Percentiles rank a stretch among this genome's conserved stretches.
phyloP scores from a whole-genome alignment of 2,329 filamentous ascomycete species.

The Ascomycota sp. region DNA sequence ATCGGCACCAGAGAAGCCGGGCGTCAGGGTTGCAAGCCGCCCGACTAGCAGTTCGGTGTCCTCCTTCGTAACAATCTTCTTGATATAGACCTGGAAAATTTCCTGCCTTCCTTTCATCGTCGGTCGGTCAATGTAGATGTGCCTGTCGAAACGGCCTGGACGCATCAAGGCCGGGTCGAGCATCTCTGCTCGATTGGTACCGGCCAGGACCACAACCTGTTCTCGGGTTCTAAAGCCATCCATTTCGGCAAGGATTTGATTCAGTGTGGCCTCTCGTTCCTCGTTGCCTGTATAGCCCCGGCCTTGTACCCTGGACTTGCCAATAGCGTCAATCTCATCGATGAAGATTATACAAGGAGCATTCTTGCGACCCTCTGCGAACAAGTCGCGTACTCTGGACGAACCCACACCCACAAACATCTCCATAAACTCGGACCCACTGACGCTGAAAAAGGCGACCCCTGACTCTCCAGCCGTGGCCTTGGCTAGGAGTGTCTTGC shows the following conservation, averaged over 20 bases:
- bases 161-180: constrained; percentile 91
- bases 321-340: constrained; percentile 96
- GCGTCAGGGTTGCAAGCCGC: constrained; percentile 73
- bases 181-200: constrained; percentile 86
- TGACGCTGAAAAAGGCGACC: constrained; percentile 95
- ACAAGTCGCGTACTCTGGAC: constrained; percentile 82
- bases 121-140: constrained; percentile 82
- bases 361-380: constrained; percentile 83
- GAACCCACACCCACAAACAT: constrained; percentile 99
- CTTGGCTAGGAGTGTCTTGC: constrained; percentile 93
- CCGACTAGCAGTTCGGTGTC: constrained; percentile 74
- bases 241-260: constrained; percentile 98
- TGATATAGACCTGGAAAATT: constrained; percentile 84
- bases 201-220: constrained; percentile 87
- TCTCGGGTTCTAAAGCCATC: constrained; percentile 95
- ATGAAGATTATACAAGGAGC: constrained; percentile 98
- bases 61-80: constrained; percentile 83
- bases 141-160: constrained; percentile 86
- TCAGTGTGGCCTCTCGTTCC: constrained; percentile 86
- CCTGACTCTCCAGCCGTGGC: constrained; percentile 91
- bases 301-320: constrained; percentile 56
- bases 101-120: constrained; percentile 94
- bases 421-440: constrained; percentile 95
- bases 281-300: constrained; percentile 66
- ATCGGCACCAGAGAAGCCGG: constrained; percentile 90